Conservation (phyloP, 2,329 filamentous ascomycete genomes). For the Cucurbitaria berberidis region DNA sequence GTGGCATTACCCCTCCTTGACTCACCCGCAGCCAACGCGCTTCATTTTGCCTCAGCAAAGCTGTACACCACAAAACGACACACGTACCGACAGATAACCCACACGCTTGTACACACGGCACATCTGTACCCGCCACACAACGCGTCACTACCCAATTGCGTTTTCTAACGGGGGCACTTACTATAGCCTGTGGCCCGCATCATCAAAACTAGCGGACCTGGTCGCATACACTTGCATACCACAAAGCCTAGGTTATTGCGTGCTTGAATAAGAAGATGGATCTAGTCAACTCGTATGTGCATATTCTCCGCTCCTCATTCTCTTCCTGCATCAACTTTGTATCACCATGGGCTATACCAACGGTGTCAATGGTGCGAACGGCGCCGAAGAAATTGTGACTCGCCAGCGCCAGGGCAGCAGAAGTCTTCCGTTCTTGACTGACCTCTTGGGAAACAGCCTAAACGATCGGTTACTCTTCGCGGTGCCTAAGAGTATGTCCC, state of each 20-base stretch:
- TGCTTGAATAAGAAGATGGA: constrained; percentile 46
- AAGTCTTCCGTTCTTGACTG: constrained; percentile 49
- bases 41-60: constrained; percentile 23
- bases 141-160: constrained; percentile 30
- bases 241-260: constrained; percentile 34
- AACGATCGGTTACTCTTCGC: constrained; percentile 94
- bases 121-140: constrained; percentile 20
- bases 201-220: constrained; percentile 23
- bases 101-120: constrained; percentile 22
- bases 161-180: constrained; percentile 33
- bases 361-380: constrained; percentile 26
- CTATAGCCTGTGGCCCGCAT: constrained; percentile 22
- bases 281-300: constrained; percentile 51
- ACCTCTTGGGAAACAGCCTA: constrained; percentile 65
- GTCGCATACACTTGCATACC: constrained; percentile 24
- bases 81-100: constrained; percentile 28
- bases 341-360: constrained; percentile 31
- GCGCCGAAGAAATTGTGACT: constrained; percentile 23
- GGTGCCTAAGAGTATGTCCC: constrained; percentile 89
- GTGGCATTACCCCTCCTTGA: constrained; percentile 36
- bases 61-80: constrained; percentile 43
- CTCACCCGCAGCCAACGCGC: constrained; percentile 26
- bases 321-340: constrained; percentile 3
- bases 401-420: constrained; percentile 40
- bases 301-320: constrained; percentile 9